Evolutionary conservation across 2,329 filamentous ascomycete genomes (phyloP).

Genomic region (Fusarium lateritium): DNA sequence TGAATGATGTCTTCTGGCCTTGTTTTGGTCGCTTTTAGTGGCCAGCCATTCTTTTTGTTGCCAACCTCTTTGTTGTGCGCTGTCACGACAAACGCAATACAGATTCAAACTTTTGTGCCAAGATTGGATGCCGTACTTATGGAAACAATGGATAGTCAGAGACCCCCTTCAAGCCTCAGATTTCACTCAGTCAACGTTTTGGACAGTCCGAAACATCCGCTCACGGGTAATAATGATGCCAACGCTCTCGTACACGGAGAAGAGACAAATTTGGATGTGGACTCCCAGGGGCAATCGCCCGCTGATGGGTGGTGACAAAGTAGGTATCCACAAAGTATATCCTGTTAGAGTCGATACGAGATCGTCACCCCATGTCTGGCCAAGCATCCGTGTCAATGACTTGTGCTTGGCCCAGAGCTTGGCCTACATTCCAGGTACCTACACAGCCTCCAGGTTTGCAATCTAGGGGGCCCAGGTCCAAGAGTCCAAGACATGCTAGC

Average conservation of each 20-base stretch:
- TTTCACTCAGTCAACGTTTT: slow-evolving; percentile 11
- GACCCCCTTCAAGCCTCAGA: slow-evolving; percentile 18
- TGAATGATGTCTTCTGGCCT: slow-evolving; percentile 20
- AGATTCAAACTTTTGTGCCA: slow-evolving; percentile 13
- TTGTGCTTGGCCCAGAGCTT: slow-evolving; percentile 25
- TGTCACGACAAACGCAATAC: slow-evolving; percentile 3
- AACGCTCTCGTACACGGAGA: slow-evolving; percentile 7
- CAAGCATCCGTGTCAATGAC: slow-evolving; percentile 32
- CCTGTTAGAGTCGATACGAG: slow-evolving; percentile 53
- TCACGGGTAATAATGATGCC: slow-evolving; percentile 2
- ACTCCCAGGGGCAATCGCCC: slow-evolving; percentile 26
- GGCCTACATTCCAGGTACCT: slow-evolving; percentile 46
- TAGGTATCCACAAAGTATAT: slow-evolving; percentile 36
- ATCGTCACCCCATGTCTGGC: slow-evolving; percentile 37
- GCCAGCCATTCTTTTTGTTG: slow-evolving; percentile 8
- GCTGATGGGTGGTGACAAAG: not conserved
- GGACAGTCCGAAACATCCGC: slow-evolving; percentile 35
- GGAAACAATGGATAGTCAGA: slow-evolving; percentile 6
- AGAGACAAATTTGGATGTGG: slow-evolving; percentile 26
- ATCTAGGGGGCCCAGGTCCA: slow-evolving; percentile 26
- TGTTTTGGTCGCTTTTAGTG: slow-evolving; percentile 15
- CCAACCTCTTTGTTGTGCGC: slow-evolving; percentile 22
- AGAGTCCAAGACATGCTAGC: slow-evolving; percentile 43
- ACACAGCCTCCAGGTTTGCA: slow-evolving; percentile 45
- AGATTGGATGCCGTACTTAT: slow-evolving; percentile 1